Percentiles rank a stretch among this genome's conserved stretches.
Evolutionary conservation across 257 asterid species (phyloP).

Genomic region (Jaltomata sinuosa): DNA sequence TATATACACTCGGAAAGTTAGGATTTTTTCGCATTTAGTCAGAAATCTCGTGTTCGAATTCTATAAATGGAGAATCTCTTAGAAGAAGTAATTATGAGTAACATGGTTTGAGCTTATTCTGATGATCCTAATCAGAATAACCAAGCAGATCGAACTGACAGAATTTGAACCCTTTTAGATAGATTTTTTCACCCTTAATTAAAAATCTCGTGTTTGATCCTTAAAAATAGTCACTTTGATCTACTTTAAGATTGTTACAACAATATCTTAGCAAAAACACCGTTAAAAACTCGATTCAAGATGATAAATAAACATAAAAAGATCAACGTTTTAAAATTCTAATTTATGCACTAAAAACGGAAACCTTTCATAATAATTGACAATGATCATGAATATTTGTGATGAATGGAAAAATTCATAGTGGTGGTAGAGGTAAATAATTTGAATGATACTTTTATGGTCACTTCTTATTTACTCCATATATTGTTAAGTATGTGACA

Average conservation of each 20-base stretch:
- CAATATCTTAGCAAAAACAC: too few species aligned
- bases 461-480: too few species aligned
- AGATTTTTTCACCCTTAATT: too few species aligned
- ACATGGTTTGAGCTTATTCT: neutral
- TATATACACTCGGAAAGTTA: neutral
- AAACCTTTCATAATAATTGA: neutral
- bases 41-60: neutral
- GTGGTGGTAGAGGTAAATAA: neutral
- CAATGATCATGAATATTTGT: neutral
- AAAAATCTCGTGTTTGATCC: too few species aligned
- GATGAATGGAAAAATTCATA: too few species aligned
- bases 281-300: too few species aligned
- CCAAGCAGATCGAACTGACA: neutral
- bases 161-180: too few species aligned
- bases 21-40: neutral
- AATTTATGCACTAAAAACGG: neutral
- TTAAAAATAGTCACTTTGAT: too few species aligned
- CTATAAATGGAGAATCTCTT: rapidly evolving
- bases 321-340: neutral
- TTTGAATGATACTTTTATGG: neutral
- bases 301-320: too few species aligned
- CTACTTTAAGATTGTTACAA: too few species aligned
- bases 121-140: neutral
- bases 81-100: neutral
- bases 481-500: too few species aligned